A percentile compares a stretch with the other conserved stretches of the same genome.
These are phyloP conservation scores for Neovahlkampfia damariscottae DNA, from an alignment of 78 protist species.

Conservation along the genomic window DNA sequence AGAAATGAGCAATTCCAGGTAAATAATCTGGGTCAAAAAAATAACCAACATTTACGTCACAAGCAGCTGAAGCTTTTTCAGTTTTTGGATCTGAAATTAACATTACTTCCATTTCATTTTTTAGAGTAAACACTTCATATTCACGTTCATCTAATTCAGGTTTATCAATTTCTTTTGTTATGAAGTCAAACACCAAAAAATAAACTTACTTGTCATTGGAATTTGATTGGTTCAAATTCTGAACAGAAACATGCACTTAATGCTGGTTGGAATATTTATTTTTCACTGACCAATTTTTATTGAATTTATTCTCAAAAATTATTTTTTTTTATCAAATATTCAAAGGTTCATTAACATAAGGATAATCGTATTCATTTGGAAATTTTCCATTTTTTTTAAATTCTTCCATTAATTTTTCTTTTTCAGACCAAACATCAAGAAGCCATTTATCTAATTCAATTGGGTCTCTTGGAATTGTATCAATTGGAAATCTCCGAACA, in stretches of 20 bases:
- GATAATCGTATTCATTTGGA: too few relatives aligned
- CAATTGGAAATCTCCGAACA: not conserved
- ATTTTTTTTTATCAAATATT: too few relatives aligned
- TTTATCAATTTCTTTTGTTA: too few relatives aligned
- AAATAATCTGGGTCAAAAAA: constrained; percentile 35
- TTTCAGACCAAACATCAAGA: not conserved
- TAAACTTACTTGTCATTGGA: too few relatives aligned
- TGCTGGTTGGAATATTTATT: too few relatives aligned
- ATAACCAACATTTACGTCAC: constrained; percentile 46
- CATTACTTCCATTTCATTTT: constrained; percentile 6
- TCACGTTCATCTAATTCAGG: not conserved
- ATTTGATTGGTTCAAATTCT: too few relatives aligned
- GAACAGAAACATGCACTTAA: too few relatives aligned
- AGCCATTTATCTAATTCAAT: not conserved
- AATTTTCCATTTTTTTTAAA: not conserved
- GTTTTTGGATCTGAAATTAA: not conserved
- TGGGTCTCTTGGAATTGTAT: not conserved
- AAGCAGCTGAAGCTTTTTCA: constrained; percentile 28
- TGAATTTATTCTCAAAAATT: too few relatives aligned
- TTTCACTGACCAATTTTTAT: too few relatives aligned
- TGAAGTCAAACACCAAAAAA: too few relatives aligned
- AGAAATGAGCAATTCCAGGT: constrained; percentile 63
- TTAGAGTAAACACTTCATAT: not conserved
- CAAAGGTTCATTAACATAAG: too few relatives aligned
- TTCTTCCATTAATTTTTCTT: not conserved